Evolutionary conservation across 441 rosid species (phyloP), one percentile per base, ranked within the genome.

Genomic region (Gossypium schwendimanii): DNA sequence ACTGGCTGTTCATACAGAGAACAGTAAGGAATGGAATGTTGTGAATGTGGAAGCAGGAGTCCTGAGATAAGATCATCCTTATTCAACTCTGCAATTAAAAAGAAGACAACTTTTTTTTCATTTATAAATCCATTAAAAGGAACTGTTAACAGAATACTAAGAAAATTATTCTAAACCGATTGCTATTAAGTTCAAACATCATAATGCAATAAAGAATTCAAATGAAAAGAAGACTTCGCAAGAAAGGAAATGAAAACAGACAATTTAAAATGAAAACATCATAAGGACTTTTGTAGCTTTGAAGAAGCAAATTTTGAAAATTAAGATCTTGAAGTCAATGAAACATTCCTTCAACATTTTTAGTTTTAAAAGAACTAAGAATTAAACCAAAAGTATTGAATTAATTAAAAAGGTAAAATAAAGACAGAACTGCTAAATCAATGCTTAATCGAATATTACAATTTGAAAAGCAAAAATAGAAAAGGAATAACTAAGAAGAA

Each of bases 1-100:
- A 73, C 65, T 21, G 82, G 77, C 28, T 66, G 79, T 60, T 79
- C 77, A 63, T 75, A 76, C 54, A 76, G 41, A 64, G 88, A 86
- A 80, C 28, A 28, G 62, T 70, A 77, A 78, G 84, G 77, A 63
- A 76, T 63, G 41, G 81, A 63, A 75, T 72, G 75, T 75, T 84
- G 88, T 23, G 81, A 81, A 23, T 58, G 84, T 18, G 84, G 88
- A 60, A 78, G 73, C 50, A 89, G 73, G 67, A 88, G 81, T 54
- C 80, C 87, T 2, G 91, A 83, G 78, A 93, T 87, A 77, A 89
- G 83, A 75, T 88, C 92, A 77, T 89, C 96, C 76, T 83, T 87
- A 53, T 77, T 85, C 69, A 86, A 82, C 73, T 84, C 98, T 90
- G 87, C 67, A 66, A 71, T 33, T 53, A 73, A 4, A 76, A 15